Base-by-base conservation (phyloP, 805 yeast genomes). In the Priceomyces castillae region DNA sequence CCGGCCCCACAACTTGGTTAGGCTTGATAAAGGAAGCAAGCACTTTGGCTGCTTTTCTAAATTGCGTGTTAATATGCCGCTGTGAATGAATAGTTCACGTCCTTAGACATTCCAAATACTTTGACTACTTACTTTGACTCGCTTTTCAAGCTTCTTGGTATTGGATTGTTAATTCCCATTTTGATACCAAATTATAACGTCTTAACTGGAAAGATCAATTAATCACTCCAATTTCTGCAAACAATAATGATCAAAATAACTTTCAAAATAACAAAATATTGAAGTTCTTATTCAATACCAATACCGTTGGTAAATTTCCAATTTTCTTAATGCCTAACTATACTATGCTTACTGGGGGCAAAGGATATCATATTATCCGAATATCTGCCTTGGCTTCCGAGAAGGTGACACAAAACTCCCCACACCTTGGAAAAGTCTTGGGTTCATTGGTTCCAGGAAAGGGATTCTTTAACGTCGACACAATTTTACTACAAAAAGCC, bases 1-100 rank as follows among this genome's bases (percentile, higher is more conserved):
- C 95, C 14, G 92, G 90, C 37, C 96, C 96, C 18, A 88, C 78
- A 41, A 90, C 73, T 65, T 92, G 98, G 67, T 94, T 92, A 7
- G 99, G 98, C 66, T 92, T 92, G 57, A 94, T 77, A 58, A 92
- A 94, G 20, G 95, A 84, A 2, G 96, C 77, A 41, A 92, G 79
- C 44, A 92, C 80, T 59, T 89, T 88, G 18, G 98, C 97, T 10
- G 97, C 98, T 71, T 92, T 92, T 58, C 92, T 84, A 48, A 10
- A 16, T 18, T 3, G 9, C 9, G 16, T 17, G 67, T 61, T 58
- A 61, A 64, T 58, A 49, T 37, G 7, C 16, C 7, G 4, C 39
- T 35, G 10, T 4, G 36, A 4, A 19, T 26, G 22, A 19, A 9
- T 18, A 20, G n/a, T 4, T 11, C 16, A 34, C 30, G 37, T 11